Conservation (phyloP, 495 filamentous ascomycete species). For the Cercophora scortea region DNA sequence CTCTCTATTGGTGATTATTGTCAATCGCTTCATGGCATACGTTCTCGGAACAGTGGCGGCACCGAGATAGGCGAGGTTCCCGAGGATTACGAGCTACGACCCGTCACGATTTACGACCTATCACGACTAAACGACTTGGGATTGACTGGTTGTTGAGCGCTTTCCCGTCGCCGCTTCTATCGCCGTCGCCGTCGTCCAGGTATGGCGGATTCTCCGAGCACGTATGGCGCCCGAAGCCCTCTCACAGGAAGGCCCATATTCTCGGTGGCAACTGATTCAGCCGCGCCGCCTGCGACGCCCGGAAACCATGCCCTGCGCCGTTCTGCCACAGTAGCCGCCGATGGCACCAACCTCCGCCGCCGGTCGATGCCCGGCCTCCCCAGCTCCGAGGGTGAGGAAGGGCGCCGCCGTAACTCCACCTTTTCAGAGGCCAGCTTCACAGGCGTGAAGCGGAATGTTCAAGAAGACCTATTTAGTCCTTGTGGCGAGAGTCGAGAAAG, state of each 20-base stretch:
- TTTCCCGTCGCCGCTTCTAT: too few species aligned
- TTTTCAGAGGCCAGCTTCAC: conserved; percentile 63
- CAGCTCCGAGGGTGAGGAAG: conserved; percentile 17
- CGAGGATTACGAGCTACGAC: too few species aligned
- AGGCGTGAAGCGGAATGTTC: conserved; percentile 58
- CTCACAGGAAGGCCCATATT: background rate
- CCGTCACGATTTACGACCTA: too few species aligned
- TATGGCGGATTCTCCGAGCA: conserved; percentile 1
- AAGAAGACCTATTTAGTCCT: conserved; percentile 66
- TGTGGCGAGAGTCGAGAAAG: conserved; percentile 27
- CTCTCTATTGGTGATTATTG: too few species aligned
- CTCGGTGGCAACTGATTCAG: background rate
- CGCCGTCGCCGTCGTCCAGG: background rate
- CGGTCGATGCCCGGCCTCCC: background rate
- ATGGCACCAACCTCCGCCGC: conserved; percentile 11
- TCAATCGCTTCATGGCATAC: too few species aligned
- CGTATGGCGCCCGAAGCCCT: background rate
- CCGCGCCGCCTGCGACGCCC: conserved; percentile 4
- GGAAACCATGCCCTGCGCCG: conserved; percentile 23
- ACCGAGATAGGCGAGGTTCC: too few species aligned
- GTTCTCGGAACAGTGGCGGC: too few species aligned
- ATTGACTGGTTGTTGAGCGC: too few species aligned
- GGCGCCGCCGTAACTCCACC: conserved; percentile 61
- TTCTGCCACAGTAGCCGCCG: conserved; percentile 19
- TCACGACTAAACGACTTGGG: too few species aligned